Evolutionary conservation across 148 eudicot genomes (phyloP).

Genomic region (Camellia sinensis): DNA sequence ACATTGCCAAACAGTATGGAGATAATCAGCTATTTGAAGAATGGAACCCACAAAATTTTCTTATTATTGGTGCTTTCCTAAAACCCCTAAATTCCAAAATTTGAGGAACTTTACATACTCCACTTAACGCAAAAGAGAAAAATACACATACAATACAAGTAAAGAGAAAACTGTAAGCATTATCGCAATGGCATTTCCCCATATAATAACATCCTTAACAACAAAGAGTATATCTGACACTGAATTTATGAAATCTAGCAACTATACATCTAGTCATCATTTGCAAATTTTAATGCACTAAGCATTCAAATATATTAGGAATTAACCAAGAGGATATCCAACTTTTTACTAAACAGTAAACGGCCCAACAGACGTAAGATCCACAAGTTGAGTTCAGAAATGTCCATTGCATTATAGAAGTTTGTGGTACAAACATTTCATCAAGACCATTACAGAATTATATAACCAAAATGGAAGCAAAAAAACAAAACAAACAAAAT

Average conservation of each 20-base stretch:
- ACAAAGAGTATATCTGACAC: not conserved
- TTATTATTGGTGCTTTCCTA: not conserved
- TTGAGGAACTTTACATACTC: not conserved
- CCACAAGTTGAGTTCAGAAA: conserved; percentile 20
- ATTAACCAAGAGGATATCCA: not conserved
- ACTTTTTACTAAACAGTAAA: conserved; percentile 9
- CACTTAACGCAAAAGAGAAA: not conserved
- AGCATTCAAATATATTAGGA: not conserved
- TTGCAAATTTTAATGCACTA: not conserved
- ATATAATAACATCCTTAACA: not conserved
- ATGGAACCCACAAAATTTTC: not conserved
- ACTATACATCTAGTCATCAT: not conserved
- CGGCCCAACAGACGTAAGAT: conserved; percentile 3
- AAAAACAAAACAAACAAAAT: not conserved
- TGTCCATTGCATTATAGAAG: conserved; percentile 27
- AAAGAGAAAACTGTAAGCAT: not conserved
- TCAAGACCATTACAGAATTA: conserved; percentile 16
- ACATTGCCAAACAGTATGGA: conserved; percentile 29
- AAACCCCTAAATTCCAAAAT: not conserved
- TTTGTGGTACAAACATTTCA: conserved; percentile 31
- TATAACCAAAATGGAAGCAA: conserved; percentile 23
- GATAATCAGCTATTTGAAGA: conserved; percentile 3
- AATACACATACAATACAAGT: not conserved
- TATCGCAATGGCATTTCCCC: not conserved
- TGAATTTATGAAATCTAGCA: not conserved